A percentile compares a stretch with the other conserved stretches of the same genome.
Evolutionary conservation across 176 grass and related monocot genomes (phyloP).

Genomic region (Carex cristatella): DNA sequence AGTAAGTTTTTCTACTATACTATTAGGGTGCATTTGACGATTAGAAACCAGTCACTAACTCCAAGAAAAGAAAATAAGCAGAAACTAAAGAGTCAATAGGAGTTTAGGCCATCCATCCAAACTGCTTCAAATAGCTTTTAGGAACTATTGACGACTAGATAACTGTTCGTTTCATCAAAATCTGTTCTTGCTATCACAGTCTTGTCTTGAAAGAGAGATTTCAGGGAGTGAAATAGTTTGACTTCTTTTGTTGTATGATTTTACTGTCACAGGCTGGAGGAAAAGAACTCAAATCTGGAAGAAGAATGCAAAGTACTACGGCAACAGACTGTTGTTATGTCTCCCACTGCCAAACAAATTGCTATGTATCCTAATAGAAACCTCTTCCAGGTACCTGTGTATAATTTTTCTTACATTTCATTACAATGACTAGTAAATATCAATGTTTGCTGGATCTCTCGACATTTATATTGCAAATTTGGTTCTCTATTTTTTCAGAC

Average conservation of each 20-base stretch:
- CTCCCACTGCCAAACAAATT: slow-evolving; percentile 79
- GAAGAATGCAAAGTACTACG: slow-evolving; percentile 95
- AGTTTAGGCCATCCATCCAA: neutral
- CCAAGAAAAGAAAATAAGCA: neutral
- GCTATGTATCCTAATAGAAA: slow-evolving; percentile 57
- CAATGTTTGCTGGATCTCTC: slow-evolving; percentile 1
- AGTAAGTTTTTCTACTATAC: neutral
- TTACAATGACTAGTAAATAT: slow-evolving; percentile 29
- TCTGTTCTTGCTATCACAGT: slow-evolving; percentile 18
- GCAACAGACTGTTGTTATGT: slow-evolving; percentile 89
- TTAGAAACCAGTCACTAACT: neutral
- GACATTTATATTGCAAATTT: slow-evolving; percentile 29
- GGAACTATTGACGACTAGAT: neutral
- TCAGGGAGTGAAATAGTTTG: neutral
- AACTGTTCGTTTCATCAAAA: neutral
- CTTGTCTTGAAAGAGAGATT: neutral
- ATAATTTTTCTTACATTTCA: slow-evolving; percentile 22
- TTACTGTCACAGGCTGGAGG: slow-evolving; percentile 57
- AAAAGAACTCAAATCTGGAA: slow-evolving; percentile 86
- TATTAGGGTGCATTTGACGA: neutral
- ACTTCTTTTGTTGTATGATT: slow-evolving; percentile 5
- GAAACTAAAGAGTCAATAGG: neutral
- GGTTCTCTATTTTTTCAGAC: slow-evolving; percentile 32
- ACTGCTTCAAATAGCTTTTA: neutral
- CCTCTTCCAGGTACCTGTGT: slow-evolving; percentile 29